These are phyloP conservation scores for Blepharisma stoltei DNA, from an alignment of 73 alveolate genomes.

Conservation along the genomic window DNA sequence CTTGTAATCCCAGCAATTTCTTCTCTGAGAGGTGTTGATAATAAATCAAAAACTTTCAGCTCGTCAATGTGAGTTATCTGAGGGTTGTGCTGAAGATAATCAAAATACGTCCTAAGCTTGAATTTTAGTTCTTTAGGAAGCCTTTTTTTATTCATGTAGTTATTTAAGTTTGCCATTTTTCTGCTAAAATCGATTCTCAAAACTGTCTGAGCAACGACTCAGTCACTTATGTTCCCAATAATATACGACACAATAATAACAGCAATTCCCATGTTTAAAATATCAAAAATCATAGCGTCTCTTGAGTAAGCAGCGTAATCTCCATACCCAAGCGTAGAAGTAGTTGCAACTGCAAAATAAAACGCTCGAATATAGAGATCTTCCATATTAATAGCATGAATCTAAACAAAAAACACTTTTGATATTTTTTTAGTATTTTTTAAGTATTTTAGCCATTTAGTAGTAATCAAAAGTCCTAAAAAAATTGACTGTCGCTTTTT, in stretches of 20 bases:
- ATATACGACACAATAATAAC: conserved; percentile 44
- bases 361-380: not conserved
- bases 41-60: conserved; percentile 36
- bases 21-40: conserved; percentile 41
- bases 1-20: conserved; percentile 34
- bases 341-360: conserved; percentile 58
- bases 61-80: conserved; percentile 46
- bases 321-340: conserved; percentile 73
- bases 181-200: not conserved
- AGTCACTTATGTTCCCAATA: conserved; percentile 33
- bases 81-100: conserved; percentile 44
- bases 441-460: no score
- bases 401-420: no score
- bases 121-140: conserved; percentile 51
- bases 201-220: conserved; percentile 26
- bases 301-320: conserved; percentile 39
- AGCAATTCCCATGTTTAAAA: conserved; percentile 32
- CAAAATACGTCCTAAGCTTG: conserved; percentile 61
- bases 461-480: no score
- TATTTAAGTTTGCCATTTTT: conserved; percentile 38
- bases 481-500: no score
- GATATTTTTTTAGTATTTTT: no score
- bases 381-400: not conserved
- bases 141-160: conserved; percentile 48
- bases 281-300: conserved; percentile 30